Evolutionary conservation across 176 grass and related monocot species (phyloP).

Genomic region (Leersia perrieri): DNA sequence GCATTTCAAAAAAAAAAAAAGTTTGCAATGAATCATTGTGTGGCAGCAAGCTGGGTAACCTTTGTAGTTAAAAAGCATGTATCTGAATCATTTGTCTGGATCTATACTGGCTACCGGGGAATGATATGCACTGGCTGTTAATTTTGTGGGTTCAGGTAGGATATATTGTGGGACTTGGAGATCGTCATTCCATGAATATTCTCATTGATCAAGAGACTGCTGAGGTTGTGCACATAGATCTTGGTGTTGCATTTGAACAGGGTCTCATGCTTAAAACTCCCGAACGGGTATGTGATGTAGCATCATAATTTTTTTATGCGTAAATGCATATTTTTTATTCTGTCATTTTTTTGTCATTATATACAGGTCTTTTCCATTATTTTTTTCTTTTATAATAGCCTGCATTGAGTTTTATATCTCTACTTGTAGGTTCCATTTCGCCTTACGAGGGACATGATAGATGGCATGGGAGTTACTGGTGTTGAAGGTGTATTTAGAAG

Average conservation of each 20-base stretch:
- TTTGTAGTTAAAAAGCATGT: constrained; percentile 31
- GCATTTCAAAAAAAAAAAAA: too few species aligned
- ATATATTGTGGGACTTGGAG: constrained; percentile 95
- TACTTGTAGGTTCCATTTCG: constrained; percentile 78
- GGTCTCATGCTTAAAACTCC: constrained; percentile 95
- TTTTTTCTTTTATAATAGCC: background rate
- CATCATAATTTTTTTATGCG: background rate
- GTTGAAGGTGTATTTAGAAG: constrained; percentile 93
- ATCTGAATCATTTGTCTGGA: constrained; percentile 9
- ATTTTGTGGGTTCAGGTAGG: constrained; percentile 62
- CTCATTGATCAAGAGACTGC: constrained; percentile 94
- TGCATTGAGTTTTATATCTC: constrained; percentile 18
- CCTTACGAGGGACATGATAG: constrained; percentile 83
- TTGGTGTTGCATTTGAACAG: constrained; percentile 98
- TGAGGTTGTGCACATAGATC: constrained; percentile 92
- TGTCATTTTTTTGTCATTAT: background rate
- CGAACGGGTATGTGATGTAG: constrained; percentile 57
- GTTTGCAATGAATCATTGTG: too few species aligned
- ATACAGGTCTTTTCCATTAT: background rate
- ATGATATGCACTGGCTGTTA: constrained; percentile 8
- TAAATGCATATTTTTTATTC: background rate
- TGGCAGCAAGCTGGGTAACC: too few species aligned
- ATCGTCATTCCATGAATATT: constrained; percentile 97
- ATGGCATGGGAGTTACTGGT: constrained; percentile 94
- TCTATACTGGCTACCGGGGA: constrained; percentile 15